Base-by-base conservation (phyloP, 2,329 filamentous ascomycete species). In the Alternaria ethzedia region DNA sequence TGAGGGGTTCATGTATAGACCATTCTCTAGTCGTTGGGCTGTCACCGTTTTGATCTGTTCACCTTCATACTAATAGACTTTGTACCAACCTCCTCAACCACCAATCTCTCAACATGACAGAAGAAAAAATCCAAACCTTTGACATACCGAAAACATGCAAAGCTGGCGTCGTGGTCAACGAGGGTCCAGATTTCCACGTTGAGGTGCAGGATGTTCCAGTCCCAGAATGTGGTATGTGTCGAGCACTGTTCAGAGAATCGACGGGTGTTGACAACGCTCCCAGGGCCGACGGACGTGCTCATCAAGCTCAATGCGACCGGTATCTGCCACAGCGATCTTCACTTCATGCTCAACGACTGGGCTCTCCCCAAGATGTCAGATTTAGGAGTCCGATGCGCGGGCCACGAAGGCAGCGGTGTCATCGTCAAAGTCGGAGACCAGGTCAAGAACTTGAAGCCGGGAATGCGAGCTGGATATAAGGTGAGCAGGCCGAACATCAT, bases 231-330 rank as follows among this genome's bases (percentile, higher is more conserved):
- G 82, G 83, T 84, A 73, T 36, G 67, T 63, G 21, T 25, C 11
- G 45, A 25, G 25, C 15, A 36, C 7, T 13, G 9, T 44, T 20
- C 26, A 26, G 17, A 17, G 45, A 8, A 5, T 25, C 5, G 15
- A n/a, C n/a, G 26, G 20, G 52, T 15, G 25, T 57, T 70, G 26
- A 70, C 28, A 51, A 36, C 12, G 7, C 20, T 25, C 3, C 23
- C 26, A 85, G 84, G 83, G 12, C 83, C 84, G 8, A 81, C 87
- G 54, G 86, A 89, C 62, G 77, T 89, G 21, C 80, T 89, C 10
- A 81, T 89, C 70, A 84, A 83, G 57, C 80, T 89, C 56, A 89
- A 88, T 61, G 82, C 82, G 25, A 89, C 86, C 1, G 87, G 87
- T 0, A 80, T 89, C 52, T 89, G 87, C 78, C 83, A 85, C 63